A percentile compares a stretch with the other conserved stretches of the same genome.
Conservation (phyloP, 2,329 filamentous ascomycete genomes). For the Aspergillus glaucus region DNA sequence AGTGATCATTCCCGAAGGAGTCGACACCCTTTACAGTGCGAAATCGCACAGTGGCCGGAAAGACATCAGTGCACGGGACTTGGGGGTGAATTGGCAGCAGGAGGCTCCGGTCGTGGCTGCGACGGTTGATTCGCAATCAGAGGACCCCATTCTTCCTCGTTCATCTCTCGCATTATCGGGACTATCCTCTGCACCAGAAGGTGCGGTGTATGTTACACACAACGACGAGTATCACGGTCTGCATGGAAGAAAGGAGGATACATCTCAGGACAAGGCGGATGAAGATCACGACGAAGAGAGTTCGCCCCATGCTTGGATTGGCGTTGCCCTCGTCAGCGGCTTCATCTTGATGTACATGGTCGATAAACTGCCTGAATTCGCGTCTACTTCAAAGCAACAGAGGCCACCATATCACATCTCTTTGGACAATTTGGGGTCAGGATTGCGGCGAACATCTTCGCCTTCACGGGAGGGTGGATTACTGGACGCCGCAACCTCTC, state of each 20-base stretch:
- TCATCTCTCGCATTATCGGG: not conserved
- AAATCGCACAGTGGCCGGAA: conserved; percentile 26
- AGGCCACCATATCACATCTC: conserved; percentile 78
- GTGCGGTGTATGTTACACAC: conserved; percentile 16
- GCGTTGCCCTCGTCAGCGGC: conserved; percentile 76
- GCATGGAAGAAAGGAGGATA: conserved; percentile 20
- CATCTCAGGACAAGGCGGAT: conserved; percentile 30
- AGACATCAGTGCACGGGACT: conserved; percentile 23
- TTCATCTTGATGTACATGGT: conserved; percentile 97
- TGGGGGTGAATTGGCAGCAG: conserved; percentile 24
- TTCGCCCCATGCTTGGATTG: conserved; percentile 68
- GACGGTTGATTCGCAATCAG: conserved; percentile 1
- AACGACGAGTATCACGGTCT: conserved; percentile 14
- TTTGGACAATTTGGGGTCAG: conserved; percentile 67
- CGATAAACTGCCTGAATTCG: conserved; percentile 73
- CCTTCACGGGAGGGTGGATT: conserved; percentile 34
- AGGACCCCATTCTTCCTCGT: not conserved
- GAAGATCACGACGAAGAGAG: conserved; percentile 39
- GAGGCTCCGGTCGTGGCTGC: conserved; percentile 12
- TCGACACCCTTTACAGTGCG: conserved; percentile 75
- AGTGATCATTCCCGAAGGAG: conserved; percentile 94
- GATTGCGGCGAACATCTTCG: conserved; percentile 40
- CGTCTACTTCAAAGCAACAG: conserved; percentile 57
- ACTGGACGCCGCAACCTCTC: conserved; percentile 25
- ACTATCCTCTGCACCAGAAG: conserved; percentile 2